Evolutionary conservation across 495 filamentous ascomycete genomes (phyloP), one percentile per base, ranked within the genome.

Genomic region (Choiromyces venosus): DNA sequence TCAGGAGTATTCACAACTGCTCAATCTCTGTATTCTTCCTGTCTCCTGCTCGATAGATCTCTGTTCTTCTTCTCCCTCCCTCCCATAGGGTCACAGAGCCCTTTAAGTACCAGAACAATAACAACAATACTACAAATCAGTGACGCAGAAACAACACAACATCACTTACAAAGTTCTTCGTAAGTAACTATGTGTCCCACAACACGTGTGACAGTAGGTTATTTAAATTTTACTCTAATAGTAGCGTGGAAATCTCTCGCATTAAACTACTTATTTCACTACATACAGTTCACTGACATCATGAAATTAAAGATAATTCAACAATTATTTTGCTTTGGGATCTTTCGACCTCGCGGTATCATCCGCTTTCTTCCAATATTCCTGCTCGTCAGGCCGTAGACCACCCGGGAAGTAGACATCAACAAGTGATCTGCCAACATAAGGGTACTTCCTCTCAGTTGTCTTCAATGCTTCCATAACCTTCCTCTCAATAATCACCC

Each of bases 351-450:
- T 61, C 25, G 66, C 36, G 35, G 2, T 6, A n/a, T 70, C 46
- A 44, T 70, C 39, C 36, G 29, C 68, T 46, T 65, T 16, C 29
- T 70, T 70, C 68, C 68, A 70, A 70, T 70, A 70, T 33, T 33
- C 37, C 39, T 70, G n/a, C 39, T 70, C 68, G 35, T 70, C 68
- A 35, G 35, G 36, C 36, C 75, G 67, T 4, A 82, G 65, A 64
- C 73, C 69, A n/a, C 81, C 83, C 37, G 83, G 82, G 38, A 83
- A 84, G 42, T 81, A 85, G 19, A 69, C 74, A 7, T 68, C 68
- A 25, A 83, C 35, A 72, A 85, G 73, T 36, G 73, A 75, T 42
- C 71, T 70, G 12, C 83, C 83, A 33, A 83, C 68, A 52, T 76
- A 69, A 46, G 77, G 70, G 46, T 82, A 82, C n/a, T 68, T 70